These are phyloP conservation scores for Vanilla planifolia DNA, from an alignment of 106 monocot species.

Conservation along the genomic window DNA sequence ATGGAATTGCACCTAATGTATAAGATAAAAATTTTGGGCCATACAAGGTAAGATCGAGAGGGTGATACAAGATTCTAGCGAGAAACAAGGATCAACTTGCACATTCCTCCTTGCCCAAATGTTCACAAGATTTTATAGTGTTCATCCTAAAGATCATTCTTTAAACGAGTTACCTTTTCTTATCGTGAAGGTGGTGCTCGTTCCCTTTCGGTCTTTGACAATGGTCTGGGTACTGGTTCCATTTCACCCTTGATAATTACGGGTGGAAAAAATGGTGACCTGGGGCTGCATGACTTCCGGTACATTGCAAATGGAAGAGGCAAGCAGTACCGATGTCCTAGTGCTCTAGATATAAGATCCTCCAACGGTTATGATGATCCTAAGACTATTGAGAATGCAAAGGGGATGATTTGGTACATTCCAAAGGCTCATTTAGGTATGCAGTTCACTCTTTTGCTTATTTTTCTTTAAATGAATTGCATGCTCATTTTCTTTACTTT, in stretches of 20 bases:
- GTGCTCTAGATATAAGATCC: conserved; percentile 28
- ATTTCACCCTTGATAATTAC: conserved; percentile 75
- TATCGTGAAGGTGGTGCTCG: conserved; percentile 76
- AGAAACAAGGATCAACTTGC: too few species aligned
- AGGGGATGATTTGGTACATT: conserved; percentile 93
- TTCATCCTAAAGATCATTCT: neutral
- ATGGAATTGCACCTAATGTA: too few species aligned
- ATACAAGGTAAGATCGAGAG: too few species aligned
- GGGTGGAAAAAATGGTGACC: conserved; percentile 86
- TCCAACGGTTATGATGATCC: conserved; percentile 10
- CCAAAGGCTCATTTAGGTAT: conserved; percentile 95
- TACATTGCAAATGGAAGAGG: conserved; percentile 75
- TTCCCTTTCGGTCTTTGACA: conserved; percentile 77
- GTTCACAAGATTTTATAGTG: neutral
- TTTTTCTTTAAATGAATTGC: neutral
- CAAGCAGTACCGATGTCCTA: conserved; percentile 39
- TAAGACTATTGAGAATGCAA: conserved; percentile 36
- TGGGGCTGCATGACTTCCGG: conserved; percentile 86
- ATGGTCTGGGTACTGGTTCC: conserved; percentile 67
- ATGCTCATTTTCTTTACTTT: conserved; percentile 4
- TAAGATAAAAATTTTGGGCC: too few species aligned
- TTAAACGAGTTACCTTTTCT: neutral
- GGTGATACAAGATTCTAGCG: too few species aligned
- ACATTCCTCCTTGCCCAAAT: too few species aligned
- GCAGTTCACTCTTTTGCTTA: neutral